phyloP scores from a whole-genome alignment of 2,329 filamentous ascomycete genomes.

The Xylariaceae sp. region DNA sequence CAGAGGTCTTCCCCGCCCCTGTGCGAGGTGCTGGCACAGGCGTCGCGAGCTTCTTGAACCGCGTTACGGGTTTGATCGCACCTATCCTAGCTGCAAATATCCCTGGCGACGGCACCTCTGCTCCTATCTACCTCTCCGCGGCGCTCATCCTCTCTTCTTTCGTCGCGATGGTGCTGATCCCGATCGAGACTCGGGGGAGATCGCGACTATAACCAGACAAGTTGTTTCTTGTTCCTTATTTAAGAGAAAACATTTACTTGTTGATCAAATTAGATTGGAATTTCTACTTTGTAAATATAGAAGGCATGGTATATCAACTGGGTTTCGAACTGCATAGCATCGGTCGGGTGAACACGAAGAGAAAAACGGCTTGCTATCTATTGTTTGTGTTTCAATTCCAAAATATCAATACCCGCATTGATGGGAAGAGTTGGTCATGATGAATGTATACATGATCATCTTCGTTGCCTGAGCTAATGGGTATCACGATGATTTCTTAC shows the following conservation, averaged over 20 bases:
- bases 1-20: conserved; percentile 71
- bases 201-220: too few relatives aligned
- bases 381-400: neutral
- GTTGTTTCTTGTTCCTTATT: too few relatives aligned
- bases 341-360: conserved; percentile 2
- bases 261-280: too few relatives aligned
- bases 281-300: too few relatives aligned
- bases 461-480: too few relatives aligned
- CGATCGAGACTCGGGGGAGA: conserved; percentile 59
- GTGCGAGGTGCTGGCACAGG: conserved; percentile 69
- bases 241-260: too few relatives aligned
- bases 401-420: neutral
- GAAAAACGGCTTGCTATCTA: too few relatives aligned
- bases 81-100: conserved; percentile 63
- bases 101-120: conserved; percentile 53
- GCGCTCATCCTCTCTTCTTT: conserved; percentile 56
- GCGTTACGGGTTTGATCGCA: conserved; percentile 62
- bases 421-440: neutral
- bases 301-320: neutral
- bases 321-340: conserved; percentile 2
- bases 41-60: conserved; percentile 67
- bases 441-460: too few relatives aligned
- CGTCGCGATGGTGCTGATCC: conserved; percentile 56
- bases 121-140: conserved; percentile 56
- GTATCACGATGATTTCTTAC: too few relatives aligned